Evolutionary conservation across 495 filamentous ascomycete genomes (phyloP).

Genomic region (Rhypophila decipiens): DNA sequence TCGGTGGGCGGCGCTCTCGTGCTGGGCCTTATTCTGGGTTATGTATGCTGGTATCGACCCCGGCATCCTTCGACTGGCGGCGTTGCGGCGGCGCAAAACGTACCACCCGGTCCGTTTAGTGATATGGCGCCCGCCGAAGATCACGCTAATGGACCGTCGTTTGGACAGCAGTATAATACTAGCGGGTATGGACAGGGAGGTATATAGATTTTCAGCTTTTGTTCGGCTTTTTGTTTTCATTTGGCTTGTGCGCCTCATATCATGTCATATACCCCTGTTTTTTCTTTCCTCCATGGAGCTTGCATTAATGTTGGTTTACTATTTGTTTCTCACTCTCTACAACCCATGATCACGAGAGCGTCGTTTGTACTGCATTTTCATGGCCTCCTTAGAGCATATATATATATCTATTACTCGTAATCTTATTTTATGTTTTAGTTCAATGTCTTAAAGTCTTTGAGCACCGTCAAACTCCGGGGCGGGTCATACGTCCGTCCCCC

Average conservation of each 20-base stretch:
- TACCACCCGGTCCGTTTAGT: no score
- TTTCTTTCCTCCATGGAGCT: background rate
- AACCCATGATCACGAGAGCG: no score
- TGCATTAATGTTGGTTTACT: no score
- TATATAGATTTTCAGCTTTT: background rate
- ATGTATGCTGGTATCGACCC: constrained; percentile 1
- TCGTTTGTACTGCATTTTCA: no score
- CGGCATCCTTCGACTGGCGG: background rate
- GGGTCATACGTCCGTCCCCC: no score
- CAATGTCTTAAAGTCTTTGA: no score
- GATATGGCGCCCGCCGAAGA: constrained; percentile 3
- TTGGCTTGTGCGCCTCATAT: no score
- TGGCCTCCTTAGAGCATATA: no score
- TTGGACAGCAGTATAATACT: background rate
- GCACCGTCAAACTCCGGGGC: no score
- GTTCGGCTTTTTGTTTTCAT: background rate
- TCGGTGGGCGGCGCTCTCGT: background rate
- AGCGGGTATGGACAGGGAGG: background rate
- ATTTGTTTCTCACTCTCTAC: no score
- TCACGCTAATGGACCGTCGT: background rate
- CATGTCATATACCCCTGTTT: background rate
- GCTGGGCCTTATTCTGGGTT: background rate
- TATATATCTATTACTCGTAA: no score
- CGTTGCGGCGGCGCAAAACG: background rate
- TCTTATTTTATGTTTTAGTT: no score